Evolutionary conservation across 129 eudicot genomes (phyloP).

Genomic region (Rutidosis leptorrhynchoides): DNA sequence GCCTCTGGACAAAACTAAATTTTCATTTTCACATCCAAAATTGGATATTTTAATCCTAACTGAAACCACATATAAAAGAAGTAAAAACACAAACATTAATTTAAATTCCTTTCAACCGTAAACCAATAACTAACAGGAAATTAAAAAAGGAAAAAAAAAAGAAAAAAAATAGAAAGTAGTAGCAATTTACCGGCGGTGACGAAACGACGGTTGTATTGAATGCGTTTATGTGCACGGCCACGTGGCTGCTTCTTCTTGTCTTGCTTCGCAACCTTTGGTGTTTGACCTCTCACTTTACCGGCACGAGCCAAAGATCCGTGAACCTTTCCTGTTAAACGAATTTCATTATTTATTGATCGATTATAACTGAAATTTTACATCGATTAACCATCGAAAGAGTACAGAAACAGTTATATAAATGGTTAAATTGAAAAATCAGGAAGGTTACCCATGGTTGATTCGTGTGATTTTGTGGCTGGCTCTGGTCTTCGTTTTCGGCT

Average conservation of each 20-base stretch:
- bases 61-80: too few relatives aligned
- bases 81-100: background rate
- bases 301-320: slow-evolving; percentile 63
- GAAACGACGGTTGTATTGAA: slow-evolving; percentile 60
- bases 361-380: background rate
- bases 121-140: background rate
- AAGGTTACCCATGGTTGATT: slow-evolving; percentile 19
- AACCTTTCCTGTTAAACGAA: slow-evolving; percentile 41
- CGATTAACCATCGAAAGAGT: background rate
- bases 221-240: slow-evolving; percentile 64
- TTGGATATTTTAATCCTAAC: too few relatives aligned
- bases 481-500: slow-evolving; percentile 15
- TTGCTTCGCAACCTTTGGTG: slow-evolving; percentile 63
- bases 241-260: slow-evolving; percentile 68
- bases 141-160: background rate
- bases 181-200: slow-evolving; percentile 52
- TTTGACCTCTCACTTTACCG: slow-evolving; percentile 61
- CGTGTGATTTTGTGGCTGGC: slow-evolving; percentile 2
- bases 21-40: too few relatives aligned
- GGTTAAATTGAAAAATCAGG: background rate
- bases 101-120: background rate
- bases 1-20: too few relatives aligned
- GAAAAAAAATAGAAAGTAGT: background rate
- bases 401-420: background rate
- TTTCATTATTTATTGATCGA: too few relatives aligned